phyloP scores from a whole-genome alignment of 179 eudicot genomes.

The Carnegiea gigantea region DNA sequence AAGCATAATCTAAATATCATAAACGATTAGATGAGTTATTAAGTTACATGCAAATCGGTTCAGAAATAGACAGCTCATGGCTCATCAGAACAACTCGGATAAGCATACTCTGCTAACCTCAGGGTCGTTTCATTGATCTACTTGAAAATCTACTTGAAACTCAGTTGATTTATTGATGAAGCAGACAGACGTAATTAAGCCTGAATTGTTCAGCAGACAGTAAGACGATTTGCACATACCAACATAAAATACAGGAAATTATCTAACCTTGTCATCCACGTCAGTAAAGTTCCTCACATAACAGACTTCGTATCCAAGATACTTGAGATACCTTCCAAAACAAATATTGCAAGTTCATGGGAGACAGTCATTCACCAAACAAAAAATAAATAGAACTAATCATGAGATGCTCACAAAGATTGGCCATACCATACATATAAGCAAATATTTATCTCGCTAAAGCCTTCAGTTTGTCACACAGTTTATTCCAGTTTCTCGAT shows the following conservation, averaged over 20 bases:
- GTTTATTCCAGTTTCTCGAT: background rate
- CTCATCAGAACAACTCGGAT: background rate
- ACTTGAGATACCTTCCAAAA: conserved; percentile 66
- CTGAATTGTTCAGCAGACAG: background rate
- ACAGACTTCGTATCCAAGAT: conserved; percentile 80
- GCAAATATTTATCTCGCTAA: background rate
- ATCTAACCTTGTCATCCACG: conserved; percentile 91
- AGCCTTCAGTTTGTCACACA: background rate
- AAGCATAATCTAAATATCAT: background rate
- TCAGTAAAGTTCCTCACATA: conserved; percentile 97
- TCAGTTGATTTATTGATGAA: background rate
- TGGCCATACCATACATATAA: background rate
- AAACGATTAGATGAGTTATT: background rate
- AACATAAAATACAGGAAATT: conserved; percentile 2
- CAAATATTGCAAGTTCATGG: conserved; percentile 2
- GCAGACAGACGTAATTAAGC: background rate
- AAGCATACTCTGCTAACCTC: background rate
- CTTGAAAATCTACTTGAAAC: background rate
- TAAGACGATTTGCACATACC: background rate
- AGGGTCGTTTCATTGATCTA: background rate
- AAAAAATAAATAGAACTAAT: background rate
- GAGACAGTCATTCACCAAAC: background rate
- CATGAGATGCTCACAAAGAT: background rate
- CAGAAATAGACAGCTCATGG: background rate
- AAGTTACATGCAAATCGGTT: background rate